phyloP scores from a whole-genome alignment of 2,329 filamentous ascomycete species.

The Colletotrichum tropicale region DNA sequence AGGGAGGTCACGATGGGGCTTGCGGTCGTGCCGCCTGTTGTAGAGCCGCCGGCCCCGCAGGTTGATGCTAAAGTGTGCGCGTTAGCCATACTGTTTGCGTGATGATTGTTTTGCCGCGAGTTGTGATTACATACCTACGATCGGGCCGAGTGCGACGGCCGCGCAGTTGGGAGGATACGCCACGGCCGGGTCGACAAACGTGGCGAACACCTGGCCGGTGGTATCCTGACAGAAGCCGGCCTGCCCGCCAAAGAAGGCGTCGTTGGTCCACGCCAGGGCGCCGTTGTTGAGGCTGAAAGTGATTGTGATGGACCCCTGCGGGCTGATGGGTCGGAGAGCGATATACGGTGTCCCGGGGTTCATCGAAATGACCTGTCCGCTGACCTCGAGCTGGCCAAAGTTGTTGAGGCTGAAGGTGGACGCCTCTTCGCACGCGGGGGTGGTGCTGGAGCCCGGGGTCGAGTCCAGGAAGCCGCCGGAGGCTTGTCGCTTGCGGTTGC shows the following conservation, averaged over 20 bases:
- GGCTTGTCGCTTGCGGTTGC: background rate
- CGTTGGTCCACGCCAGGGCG: slow-evolving; percentile 1
- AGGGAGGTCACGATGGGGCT: background rate
- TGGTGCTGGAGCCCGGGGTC: background rate
- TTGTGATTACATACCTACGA: background rate
- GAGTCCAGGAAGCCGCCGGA: background rate
- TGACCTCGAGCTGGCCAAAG: slow-evolving; percentile 1
- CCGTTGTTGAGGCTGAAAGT: slow-evolving; percentile 7
- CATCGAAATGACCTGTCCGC: background rate
- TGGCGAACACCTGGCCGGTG: background rate
- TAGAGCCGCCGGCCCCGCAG: background rate
- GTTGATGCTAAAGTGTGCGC: background rate
- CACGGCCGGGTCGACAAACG: slow-evolving; percentile 7
- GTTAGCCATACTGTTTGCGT: background rate
- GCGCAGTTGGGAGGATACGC: slow-evolving; percentile 5
- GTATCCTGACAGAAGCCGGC: slow-evolving; percentile 18
- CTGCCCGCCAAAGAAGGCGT: slow-evolving; percentile 4
- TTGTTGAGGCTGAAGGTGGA: background rate
- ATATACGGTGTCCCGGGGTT: slow-evolving; percentile 10
- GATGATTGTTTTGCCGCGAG: background rate
- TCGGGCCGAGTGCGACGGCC: background rate
- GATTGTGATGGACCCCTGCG: background rate
- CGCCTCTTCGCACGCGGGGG: background rate
- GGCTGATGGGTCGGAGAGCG: background rate
- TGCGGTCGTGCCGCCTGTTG: background rate